Evolutionary conservation across 306 rosid genomes (phyloP), one percentile per base, ranked within the genome.

Genomic region (Glycyrrhiza uralensis): DNA sequence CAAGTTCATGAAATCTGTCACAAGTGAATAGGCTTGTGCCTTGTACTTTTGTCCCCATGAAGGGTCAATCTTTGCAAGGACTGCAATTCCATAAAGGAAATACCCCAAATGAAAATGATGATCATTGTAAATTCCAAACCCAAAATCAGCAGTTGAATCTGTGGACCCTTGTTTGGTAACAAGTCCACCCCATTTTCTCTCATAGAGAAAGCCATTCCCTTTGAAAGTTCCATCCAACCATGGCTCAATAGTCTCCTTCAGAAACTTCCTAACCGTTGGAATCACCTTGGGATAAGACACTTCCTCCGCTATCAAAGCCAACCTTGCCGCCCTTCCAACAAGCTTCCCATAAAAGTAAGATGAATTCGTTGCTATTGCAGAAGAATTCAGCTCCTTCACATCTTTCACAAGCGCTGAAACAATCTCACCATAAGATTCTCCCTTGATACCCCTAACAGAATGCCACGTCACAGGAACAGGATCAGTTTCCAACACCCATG

Each of bases 41-140:
- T 59, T 89, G 50, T 75, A 93, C 70, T 83, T 87, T 72, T 86
- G 90, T 28, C 97, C 98, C 97, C 98, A 93, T 0, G 74, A 66
- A 1, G 91, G 85, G 33, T 90, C 98, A 62, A 93, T 82, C 76
- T 93, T 93, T 5, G 88, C 89, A 54, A 93, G 93, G 59, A 88
- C 96, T 2, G 96, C 84, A 76, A 90, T 84, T 19, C 85, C 98
- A 66, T 93, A 93, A 17, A 93, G 79, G 72, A 93, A 93, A 76
- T 93, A 88, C 0, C 96, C 98, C 73, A 93, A 51, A 81, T 93
- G 97, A n/a, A 66, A 90, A 83, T 93, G 98, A 58, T 93, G 97
- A 72, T 90, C 97, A 76, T 90, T 90, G 55, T 82, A 93, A 5
- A 88, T 3, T 18, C 98, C 96, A 82, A 93, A 93, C 26, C 96